These are phyloP conservation scores for Lactifluus echinatus DNA, from an alignment of 768 basidiomycete genomes.

Conservation along the genomic window DNA sequence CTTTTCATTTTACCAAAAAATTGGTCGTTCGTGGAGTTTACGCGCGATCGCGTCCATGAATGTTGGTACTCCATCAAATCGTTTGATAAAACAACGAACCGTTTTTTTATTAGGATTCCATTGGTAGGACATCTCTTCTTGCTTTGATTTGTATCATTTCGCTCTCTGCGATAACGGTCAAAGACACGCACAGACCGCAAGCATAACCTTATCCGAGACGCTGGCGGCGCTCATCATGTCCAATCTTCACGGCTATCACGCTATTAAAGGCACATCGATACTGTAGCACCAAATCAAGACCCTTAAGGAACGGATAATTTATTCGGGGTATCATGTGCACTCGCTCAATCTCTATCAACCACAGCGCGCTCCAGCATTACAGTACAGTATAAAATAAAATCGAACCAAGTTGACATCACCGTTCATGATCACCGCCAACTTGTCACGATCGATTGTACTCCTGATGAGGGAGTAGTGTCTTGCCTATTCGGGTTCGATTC, in stretches of 20 bases:
- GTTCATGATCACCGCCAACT: slow-evolving; percentile 35
- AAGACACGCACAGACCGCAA: not conserved
- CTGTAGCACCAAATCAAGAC: no score
- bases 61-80: not conserved
- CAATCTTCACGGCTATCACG: not conserved
- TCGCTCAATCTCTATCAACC: not conserved
- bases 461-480: slow-evolving; percentile 30
- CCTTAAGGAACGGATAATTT: not conserved
- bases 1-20: not conserved
- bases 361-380: not conserved
- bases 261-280: not conserved
- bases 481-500: slow-evolving; percentile 54
- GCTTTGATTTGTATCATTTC: no score
- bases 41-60: no score
- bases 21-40: not conserved
- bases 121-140: no score
- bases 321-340: not conserved
- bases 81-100: not conserved
- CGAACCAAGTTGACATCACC: not conserved
- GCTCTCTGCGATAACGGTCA: no score
- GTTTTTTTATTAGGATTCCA: not conserved
- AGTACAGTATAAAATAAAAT: not conserved
- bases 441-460: slow-evolving; percentile 30
- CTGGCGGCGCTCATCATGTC: not conserved
- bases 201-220: not conserved